These are phyloP conservation scores for Rhinocladiella similis DNA, from an alignment of 2,329 filamentous ascomycete species.

Conservation along the genomic window DNA sequence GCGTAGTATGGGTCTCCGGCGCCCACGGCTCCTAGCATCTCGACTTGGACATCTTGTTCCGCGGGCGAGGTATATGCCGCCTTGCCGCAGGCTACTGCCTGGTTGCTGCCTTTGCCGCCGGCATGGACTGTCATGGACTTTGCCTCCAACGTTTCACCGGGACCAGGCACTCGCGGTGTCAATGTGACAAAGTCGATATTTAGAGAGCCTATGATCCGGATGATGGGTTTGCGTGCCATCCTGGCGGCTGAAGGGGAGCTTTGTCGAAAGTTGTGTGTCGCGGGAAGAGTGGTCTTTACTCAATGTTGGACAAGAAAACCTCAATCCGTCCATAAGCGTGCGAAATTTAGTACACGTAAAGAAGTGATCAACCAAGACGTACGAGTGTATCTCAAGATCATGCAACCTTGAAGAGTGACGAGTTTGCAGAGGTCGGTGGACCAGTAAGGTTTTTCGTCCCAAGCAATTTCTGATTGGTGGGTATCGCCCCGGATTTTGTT, in stretches of 20 bases:
- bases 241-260: conserved; percentile 3
- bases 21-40: conserved; percentile 75
- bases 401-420: too few relatives aligned
- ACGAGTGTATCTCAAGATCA: neutral
- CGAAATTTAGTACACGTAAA: neutral
- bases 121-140: conserved; percentile 75
- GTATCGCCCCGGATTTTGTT: too few relatives aligned
- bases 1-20: conserved; percentile 62
- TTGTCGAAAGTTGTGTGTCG: neutral
- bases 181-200: conserved; percentile 93
- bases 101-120: conserved; percentile 94
- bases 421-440: too few relatives aligned
- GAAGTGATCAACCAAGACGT: neutral
- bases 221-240: conserved; percentile 48
- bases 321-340: neutral
- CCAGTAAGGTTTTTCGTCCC: neutral
- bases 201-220: conserved; percentile 86
- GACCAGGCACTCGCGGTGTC: conserved; percentile 76
- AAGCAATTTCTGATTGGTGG: neutral
- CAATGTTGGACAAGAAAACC: too few relatives aligned
- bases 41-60: conserved; percentile 48
- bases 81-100: conserved; percentile 84
- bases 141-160: conserved; percentile 85
- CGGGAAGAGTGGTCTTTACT: neutral
- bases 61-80: conserved; percentile 54